Base-by-base conservation (phyloP, 805 yeast genomes). In the Wickerhamomyces sydowiorum region DNA sequence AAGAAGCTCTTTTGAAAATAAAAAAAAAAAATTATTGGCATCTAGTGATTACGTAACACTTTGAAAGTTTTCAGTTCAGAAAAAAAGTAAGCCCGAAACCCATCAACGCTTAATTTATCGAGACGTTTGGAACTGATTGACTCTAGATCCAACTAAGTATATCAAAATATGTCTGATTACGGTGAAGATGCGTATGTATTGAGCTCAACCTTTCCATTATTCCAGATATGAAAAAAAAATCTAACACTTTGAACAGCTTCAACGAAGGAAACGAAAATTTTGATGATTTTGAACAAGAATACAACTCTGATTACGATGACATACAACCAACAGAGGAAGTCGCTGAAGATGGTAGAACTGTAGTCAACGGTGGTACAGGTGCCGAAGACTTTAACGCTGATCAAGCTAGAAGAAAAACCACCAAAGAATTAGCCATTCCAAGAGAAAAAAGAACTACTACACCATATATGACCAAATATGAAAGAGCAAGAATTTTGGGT, bases 401-500 rank as follows among this genome's bases (percentile, higher is more conserved):
- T 32, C 60, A 57, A 23, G 49, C 56, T 48, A 75, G 74, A 56
- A 78, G 73, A 49, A 85, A 84, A 59, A 76, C 91, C 7, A 70
- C 78, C 48, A 81, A 74, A 52, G 93, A 85, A 53, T 78, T 87
- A 56, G 95, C 97, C 17, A 88, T 93, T 46, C 86, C 96, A 43
- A 86, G 78, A 53, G 96, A 87, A 19, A 70, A 86, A 50, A 79
- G 99, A 65, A 76, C 89, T 22, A 93, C 99, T 13, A 93, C 99
- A 5, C 99, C 99, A 41, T 93, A 91, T 63, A 90, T 93, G 98
- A 93, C 99, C 44, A 93, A 95, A 61, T 93, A 93, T 64, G 99
- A 93, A 72, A 78, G 97, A 55, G 99, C 99, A 7, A 80, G 99
- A 69, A 88, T 93, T 47, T 75, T 93, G 57, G 99, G 99, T 22